These are phyloP conservation scores for Aspergillus indologenus DNA, from an alignment of 495 filamentous ascomycete genomes.

Conservation along the genomic window DNA sequence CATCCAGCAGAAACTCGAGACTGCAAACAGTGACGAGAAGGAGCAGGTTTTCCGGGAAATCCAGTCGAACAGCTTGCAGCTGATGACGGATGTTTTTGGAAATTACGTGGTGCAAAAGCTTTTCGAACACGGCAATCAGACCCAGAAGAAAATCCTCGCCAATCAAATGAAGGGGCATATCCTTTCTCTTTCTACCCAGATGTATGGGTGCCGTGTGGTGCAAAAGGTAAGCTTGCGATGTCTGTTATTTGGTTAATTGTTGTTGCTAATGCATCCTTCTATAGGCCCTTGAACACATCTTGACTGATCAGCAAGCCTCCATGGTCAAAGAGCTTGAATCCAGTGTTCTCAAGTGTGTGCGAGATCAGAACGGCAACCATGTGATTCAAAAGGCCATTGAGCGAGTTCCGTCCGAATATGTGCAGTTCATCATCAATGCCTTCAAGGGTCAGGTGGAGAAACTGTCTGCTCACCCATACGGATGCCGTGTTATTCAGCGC, in stretches of 20 bases:
- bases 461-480: slow-evolving; percentile 79
- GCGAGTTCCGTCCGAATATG: slow-evolving; percentile 73
- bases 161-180: slow-evolving; percentile 84
- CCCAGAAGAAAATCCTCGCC: slow-evolving; percentile 84
- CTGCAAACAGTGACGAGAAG: slow-evolving; percentile 95
- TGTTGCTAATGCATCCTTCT: background rate
- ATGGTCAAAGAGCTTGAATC: slow-evolving; percentile 80
- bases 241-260: too few relatives aligned
- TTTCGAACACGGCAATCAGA: slow-evolving; percentile 93
- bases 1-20: slow-evolving; percentile 92
- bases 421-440: slow-evolving; percentile 85
- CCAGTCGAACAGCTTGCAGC: slow-evolving; percentile 71
- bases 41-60: slow-evolving; percentile 91
- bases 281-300: slow-evolving; percentile 86
- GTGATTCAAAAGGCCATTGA: slow-evolving; percentile 96
- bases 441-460: slow-evolving; percentile 76
- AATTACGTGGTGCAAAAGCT: slow-evolving; percentile 99
- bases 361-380: slow-evolving; percentile 93
- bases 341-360: slow-evolving; percentile 77
- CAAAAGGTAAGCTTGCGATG: slow-evolving; percentile 64
- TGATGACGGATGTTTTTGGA: slow-evolving; percentile 96
- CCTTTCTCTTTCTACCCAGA: slow-evolving; percentile 73
- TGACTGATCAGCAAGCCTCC: slow-evolving; percentile 82
- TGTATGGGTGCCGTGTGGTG: slow-evolving; percentile 95
- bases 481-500: slow-evolving; percentile 90